These are phyloP conservation scores for Xylariaceae sp. DNA, from an alignment of 2,329 filamentous ascomycete species.

Conservation along the genomic window DNA sequence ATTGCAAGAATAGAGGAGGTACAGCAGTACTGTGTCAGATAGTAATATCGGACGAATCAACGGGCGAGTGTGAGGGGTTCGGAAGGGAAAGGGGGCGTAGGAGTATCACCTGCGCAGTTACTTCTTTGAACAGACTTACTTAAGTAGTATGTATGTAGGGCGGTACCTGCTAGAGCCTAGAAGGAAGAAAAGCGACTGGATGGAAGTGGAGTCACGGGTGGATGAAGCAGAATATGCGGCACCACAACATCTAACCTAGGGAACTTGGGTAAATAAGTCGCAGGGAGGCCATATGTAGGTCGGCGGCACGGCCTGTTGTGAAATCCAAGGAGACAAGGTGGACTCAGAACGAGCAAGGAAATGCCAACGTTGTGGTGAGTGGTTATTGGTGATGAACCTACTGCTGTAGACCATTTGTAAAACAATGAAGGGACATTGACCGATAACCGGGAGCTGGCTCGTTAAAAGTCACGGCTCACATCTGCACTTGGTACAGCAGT, in stretches of 20 bases:
- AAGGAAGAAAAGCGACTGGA: neutral
- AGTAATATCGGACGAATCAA: slow-evolving; percentile 24
- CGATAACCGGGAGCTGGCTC: no score
- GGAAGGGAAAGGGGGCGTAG: slow-evolving; percentile 19
- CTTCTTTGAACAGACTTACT: neutral
- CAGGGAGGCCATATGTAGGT: slow-evolving; percentile 4
- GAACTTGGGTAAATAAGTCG: slow-evolving; percentile 8
- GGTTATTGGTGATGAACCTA: no score
- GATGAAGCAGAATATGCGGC: neutral
- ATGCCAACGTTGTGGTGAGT: no score
- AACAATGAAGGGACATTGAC: neutral
- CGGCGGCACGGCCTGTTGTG: neutral
- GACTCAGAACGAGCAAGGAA: neutral
- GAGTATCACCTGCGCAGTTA: slow-evolving; percentile 25
- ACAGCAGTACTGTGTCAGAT: no score
- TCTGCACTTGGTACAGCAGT: no score
- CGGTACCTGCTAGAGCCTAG: neutral
- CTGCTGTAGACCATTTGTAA: neutral
- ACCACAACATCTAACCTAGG: neutral
- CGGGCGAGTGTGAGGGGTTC: slow-evolving; percentile 13
- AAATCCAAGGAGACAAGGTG: neutral
- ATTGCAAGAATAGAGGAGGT: slow-evolving; percentile 25
- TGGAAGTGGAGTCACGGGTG: slow-evolving; percentile 1
- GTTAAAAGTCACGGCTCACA: no score
- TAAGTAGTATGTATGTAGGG: neutral